These are phyloP conservation scores for Periconia macrospinosa DNA, from an alignment of 2,329 filamentous ascomycete genomes.

Conservation along the genomic window DNA sequence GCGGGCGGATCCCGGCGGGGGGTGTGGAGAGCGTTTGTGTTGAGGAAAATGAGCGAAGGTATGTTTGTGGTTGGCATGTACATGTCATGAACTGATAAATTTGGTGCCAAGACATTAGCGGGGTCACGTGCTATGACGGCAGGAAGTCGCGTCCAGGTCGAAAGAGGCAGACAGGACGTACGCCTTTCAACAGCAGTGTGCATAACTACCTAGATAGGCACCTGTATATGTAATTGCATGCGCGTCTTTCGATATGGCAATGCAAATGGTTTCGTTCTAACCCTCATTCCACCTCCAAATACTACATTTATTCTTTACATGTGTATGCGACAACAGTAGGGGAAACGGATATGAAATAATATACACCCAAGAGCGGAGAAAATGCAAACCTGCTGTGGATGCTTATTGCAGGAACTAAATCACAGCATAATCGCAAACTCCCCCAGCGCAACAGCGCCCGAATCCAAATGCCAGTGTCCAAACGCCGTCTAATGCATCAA, in stretches of 20 bases:
- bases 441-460: slow-evolving; percentile 1
- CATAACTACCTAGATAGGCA: too few relatives aligned
- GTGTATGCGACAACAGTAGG: not conserved
- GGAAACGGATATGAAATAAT: not conserved
- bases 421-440: not conserved
- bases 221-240: too few relatives aligned
- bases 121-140: not conserved
- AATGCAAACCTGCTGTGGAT: slow-evolving; percentile 1
- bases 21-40: not conserved
- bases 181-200: too few relatives aligned
- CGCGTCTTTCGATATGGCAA: not conserved
- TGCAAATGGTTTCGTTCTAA: not conserved
- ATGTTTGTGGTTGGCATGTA: not conserved
- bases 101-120: slow-evolving; percentile 1
- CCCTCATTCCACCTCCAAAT: not conserved
- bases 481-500: slow-evolving; percentile 18
- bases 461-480: slow-evolving; percentile 14
- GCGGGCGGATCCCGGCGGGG: not conserved
- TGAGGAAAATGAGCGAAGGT: not conserved
- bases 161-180: not conserved
- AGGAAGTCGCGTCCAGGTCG: not conserved
- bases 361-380: slow-evolving; percentile 20
- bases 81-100: not conserved
- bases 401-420: slow-evolving; percentile 3
- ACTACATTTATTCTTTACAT: slow-evolving; percentile 4